Evolutionary conservation across 768 basidiomycete species (phyloP), one percentile per base, ranked within the genome.

Genomic region (Daedalea quercina): DNA sequence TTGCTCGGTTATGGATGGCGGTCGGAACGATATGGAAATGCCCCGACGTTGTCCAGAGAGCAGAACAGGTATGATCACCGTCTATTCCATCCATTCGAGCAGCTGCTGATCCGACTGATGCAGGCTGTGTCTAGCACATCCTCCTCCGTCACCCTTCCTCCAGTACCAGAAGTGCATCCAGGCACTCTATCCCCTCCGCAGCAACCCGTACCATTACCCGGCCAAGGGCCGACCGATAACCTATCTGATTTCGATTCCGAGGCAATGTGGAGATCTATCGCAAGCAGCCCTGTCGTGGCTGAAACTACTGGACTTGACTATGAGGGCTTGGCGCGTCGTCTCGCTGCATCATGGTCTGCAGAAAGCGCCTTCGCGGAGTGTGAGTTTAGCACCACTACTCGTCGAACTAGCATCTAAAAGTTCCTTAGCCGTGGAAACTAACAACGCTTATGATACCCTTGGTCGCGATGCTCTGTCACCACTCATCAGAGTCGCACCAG

Each of bases 401-500:
- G 24, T 23, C 41, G 22, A n/a, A n/a, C n/a, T n/a, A n/a, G n/a
- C n/a, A n/a, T n/a, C n/a, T n/a, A n/a, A n/a, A 25, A 41, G n/a
- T 28, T 17, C 25, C 25, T 9, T 57, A 85, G 85, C 84, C 9
- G 70, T 80, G 28, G 84, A 86, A 59, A 72, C 71, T 47, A 73
- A 76, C 13, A 68, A 73, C 12, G 68, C 67, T 12, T 81, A 77
- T 54, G 83, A 90, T 20, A 62, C 73, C 9, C 76, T 79, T 20
- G 76, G 85, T 22, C 79, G 79, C 51, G 87, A 91, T 58, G 82
- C 82, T 13, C 70, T 85, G 37, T 81, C 87, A 1, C 85, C 88
- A 2, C 76, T 92, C 41, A 76, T 90, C 50, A 89, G 83, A 64
- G 81, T 93, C 31, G 87, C 90, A 4, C 90, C 90, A 31, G 84